Conservation (phyloP, 148 eudicot species). For the Cornus suecica region DNA sequence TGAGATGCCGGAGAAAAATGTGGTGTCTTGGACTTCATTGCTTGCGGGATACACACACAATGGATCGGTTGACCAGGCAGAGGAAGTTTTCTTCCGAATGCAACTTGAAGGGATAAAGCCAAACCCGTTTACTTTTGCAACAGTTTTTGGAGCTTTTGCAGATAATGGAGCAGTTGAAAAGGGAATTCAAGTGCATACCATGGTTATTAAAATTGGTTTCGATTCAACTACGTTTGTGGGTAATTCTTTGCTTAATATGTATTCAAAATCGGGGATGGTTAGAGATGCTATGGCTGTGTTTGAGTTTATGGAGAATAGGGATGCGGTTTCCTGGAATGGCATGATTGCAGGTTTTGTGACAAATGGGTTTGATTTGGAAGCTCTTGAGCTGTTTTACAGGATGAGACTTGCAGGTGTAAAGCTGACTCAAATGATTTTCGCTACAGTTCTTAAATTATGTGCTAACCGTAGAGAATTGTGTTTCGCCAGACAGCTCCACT, state of each 20-base stretch:
- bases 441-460: constrained; percentile 56
- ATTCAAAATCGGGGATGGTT: constrained; percentile 64
- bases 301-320: constrained; percentile 39
- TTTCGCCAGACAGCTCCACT: constrained; percentile 68
- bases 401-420: constrained; percentile 53
- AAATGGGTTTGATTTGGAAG: constrained; percentile 61
- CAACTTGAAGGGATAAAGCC: constrained; percentile 50
- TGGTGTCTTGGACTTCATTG: constrained; percentile 91
- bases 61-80: constrained; percentile 46
- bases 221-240: constrained; percentile 52
- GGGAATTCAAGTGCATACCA: constrained; percentile 66
- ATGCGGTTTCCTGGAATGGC: constrained; percentile 80
- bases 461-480: constrained; percentile 55
- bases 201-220: constrained; percentile 67
- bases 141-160: constrained; percentile 66
- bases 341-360: constrained; percentile 76
- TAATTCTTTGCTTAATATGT: constrained; percentile 76
- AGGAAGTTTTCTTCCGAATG: constrained; percentile 52
- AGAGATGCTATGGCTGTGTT: constrained; percentile 57
- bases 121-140: constrained; percentile 76
- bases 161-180: constrained; percentile 41
- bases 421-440: constrained; percentile 52
- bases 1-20: too few species aligned
- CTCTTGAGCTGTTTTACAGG: constrained; percentile 52
- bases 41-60: constrained; percentile 61